These are phyloP conservation scores for Dimocarpus longan DNA, from an alignment of 345 rosid species.

Conservation along the genomic window DNA sequence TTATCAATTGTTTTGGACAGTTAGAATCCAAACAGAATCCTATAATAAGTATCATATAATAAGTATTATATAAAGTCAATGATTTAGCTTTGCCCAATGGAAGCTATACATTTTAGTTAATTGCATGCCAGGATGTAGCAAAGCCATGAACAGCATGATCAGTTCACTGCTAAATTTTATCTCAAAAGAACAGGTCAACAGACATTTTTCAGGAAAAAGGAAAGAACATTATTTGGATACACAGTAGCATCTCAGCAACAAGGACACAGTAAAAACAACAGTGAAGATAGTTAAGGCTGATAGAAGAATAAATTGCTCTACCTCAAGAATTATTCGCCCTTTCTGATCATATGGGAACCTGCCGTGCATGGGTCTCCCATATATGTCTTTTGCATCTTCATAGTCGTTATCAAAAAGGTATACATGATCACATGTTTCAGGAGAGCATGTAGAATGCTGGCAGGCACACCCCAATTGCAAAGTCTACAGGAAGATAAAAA, in stretches of 20 bases:
- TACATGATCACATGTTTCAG: constrained; percentile 85
- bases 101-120: neutral
- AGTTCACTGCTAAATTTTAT: neutral
- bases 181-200: neutral
- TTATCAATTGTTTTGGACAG: neutral
- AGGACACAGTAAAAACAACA: neutral
- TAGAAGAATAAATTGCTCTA: constrained; percentile 27
- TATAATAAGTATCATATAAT: neutral
- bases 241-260: constrained; percentile 4
- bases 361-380: constrained; percentile 70
- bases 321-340: constrained; percentile 87
- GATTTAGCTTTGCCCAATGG: neutral
- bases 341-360: constrained; percentile 87
- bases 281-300: constrained; percentile 12
- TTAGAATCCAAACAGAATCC: constrained; percentile 8
- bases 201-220: constrained; percentile 5
- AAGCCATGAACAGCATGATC: neutral
- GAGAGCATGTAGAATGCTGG: constrained; percentile 55
- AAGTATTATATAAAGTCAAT: constrained; percentile 10
- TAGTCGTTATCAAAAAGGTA: constrained; percentile 90
- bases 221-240: neutral
- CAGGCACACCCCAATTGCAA: constrained; percentile 79
- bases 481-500: constrained; percentile 47
- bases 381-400: constrained; percentile 88
- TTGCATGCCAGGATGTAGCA: constrained; percentile 4